Percentiles rank a stretch among this genome's conserved stretches.
phyloP scores from a whole-genome alignment of 2,329 filamentous ascomycete genomes.

The Xylariaceae sp. region DNA sequence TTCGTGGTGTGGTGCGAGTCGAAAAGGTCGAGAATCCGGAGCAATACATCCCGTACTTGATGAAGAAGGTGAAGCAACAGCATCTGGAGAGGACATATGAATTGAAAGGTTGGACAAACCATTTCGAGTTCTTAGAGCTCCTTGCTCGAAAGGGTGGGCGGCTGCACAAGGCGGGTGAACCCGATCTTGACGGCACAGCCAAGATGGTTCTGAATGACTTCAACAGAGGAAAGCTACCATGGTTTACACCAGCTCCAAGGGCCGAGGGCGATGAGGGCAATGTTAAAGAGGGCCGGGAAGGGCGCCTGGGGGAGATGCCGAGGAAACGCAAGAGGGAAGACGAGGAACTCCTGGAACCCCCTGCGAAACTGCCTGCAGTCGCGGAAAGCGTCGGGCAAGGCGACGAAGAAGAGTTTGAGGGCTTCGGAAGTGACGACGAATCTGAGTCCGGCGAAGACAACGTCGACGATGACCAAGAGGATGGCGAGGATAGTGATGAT shows the following conservation, averaged over 20 bases:
- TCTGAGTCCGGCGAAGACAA: constrained; percentile 18
- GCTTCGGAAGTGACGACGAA: constrained; percentile 39
- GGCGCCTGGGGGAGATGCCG: constrained; percentile 78
- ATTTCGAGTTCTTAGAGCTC: constrained; percentile 77
- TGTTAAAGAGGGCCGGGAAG: constrained; percentile 62
- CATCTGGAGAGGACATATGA: constrained; percentile 94
- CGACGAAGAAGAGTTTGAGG: constrained; percentile 37
- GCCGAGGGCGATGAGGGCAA: constrained; percentile 43
- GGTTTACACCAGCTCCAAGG: constrained; percentile 79
- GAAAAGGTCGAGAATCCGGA: constrained; percentile 96
- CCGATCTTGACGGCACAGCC: constrained; percentile 88
- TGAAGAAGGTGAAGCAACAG: constrained; percentile 71
- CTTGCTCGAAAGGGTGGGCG: constrained; percentile 82
- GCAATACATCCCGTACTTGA: constrained; percentile 83
- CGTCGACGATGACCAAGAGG: constrained; percentile 26
- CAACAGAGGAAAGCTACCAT: constrained; percentile 87
- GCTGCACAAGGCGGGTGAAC: constrained; percentile 84
- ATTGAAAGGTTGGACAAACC: constrained; percentile 67
- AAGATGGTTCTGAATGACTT: constrained; percentile 98
- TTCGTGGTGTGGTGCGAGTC: constrained; percentile 85
- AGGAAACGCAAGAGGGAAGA: constrained; percentile 66
- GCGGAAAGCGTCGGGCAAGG: constrained; percentile 15
- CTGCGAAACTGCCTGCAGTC: constrained; percentile 22
- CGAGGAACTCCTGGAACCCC: constrained; percentile 30
- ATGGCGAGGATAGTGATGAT: constrained; percentile 34